Evolutionary conservation across 129 eudicot genomes (phyloP).

Genomic region (Gnaphalium uliginosum): DNA sequence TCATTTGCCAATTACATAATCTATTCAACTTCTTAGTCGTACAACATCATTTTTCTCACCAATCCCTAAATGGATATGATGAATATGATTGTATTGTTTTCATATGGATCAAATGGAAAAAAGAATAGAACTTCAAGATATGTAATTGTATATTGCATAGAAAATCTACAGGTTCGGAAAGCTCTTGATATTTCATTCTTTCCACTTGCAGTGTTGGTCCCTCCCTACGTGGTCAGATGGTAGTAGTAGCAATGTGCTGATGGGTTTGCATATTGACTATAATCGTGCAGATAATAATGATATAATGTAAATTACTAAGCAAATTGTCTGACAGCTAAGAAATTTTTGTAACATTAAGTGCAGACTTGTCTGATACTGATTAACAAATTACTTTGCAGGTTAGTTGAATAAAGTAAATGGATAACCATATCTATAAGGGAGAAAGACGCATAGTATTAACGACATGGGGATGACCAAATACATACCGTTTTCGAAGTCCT

Average conservation of each 20-base stretch:
- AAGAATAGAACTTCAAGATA: background rate
- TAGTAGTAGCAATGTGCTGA: background rate
- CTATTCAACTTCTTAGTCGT: background rate
- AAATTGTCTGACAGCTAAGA: background rate
- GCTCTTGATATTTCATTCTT: background rate
- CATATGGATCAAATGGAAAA: background rate
- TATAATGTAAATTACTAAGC: background rate
- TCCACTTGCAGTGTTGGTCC: background rate
- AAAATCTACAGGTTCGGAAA: background rate
- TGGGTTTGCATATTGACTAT: background rate
- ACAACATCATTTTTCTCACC: background rate
- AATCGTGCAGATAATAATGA: background rate
- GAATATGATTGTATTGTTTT: background rate
- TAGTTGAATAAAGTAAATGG: background rate
- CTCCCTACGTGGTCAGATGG: background rate
- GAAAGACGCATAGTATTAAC: background rate
- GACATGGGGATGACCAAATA: slow-evolving; percentile 9
- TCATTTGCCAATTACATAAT: background rate
- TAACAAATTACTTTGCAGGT: background rate
- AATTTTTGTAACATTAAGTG: background rate
- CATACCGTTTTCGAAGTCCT: slow-evolving; percentile 75
- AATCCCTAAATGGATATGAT: background rate
- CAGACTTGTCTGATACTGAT: background rate
- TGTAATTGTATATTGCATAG: background rate
- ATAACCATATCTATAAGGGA: background rate